Evolutionary conservation across 495 filamentous ascomycete genomes (phyloP), one percentile per base, ranked within the genome.

Genomic region (Staphylotrichum longicolle): DNA sequence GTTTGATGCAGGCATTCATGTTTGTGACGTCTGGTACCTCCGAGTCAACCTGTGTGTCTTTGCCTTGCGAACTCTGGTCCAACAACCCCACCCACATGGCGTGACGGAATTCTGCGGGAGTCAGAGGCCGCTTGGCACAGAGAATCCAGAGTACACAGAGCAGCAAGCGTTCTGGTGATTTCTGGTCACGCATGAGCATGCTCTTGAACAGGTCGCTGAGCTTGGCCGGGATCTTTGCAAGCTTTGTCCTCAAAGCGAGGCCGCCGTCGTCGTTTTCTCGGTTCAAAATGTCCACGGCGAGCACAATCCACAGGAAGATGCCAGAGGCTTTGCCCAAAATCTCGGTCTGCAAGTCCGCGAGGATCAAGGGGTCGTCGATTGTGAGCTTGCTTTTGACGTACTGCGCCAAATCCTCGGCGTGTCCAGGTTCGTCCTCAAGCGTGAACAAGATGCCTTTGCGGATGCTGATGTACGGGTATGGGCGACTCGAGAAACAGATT

Each of bases 401-500:
- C 12, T 57, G 50, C n/a, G 54, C 54, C 33, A 68, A 50, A 50
- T 68, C 66, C 5, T 65, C 44, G 27, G 30, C 40, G 30, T 70
- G 68, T 42, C 60, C 65, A 15, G 8, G 37, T 54, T 66, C 41
- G 11, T 63, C 12, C 49, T 72, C 70, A 10, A 72, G 56, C 7
- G 50, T 54, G 35, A 72, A 34, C 41, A 63, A 53, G 5, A 72
- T 62, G 7, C 74, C 74, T 10, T 64, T 60, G 15, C 61, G 44
- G 3, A 78, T 70, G 5, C 44, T 57, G 33, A 83, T 77, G 53
- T 77, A 63, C 0, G 79, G 80, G 57, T 82, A 81, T 64, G 80
- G 78, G 2, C 80, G 74, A 63, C 80, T 82, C 2, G 81, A 79
- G 45, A 82, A 76, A 54, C 77, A 82, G n/a, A 78, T 49, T 30